These are phyloP conservation scores for Naganishia antarctica DNA, from an alignment of 768 basidiomycete species.

Conservation along the genomic window DNA sequence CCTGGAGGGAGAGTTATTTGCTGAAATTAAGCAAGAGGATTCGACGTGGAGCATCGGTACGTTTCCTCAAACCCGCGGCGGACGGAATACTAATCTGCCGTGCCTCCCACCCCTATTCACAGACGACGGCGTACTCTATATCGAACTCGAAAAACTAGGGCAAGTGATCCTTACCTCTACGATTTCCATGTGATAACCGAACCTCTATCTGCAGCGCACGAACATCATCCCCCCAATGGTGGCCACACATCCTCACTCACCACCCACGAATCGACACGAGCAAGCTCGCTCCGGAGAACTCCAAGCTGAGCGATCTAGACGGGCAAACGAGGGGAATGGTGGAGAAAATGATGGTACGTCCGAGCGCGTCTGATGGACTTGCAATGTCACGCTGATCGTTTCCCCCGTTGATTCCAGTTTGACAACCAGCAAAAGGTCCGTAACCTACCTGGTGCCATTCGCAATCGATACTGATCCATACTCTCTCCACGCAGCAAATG, in stretches of 20 bases:
- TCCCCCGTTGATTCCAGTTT: conserved; percentile 38
- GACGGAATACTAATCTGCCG: background rate
- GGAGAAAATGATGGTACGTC: conserved; percentile 98
- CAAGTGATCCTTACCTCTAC: conserved; percentile 32
- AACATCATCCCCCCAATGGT: conserved; percentile 79
- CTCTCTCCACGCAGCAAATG: conserved; percentile 64
- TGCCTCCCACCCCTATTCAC: background rate
- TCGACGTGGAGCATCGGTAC: conserved; percentile 92
- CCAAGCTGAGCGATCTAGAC: conserved; percentile 92
- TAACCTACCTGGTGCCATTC: conserved; percentile 14
- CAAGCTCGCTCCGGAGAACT: conserved; percentile 91
- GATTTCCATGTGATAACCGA: conserved; percentile 53
- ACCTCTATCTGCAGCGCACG: conserved; percentile 57
- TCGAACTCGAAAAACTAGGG: conserved; percentile 48
- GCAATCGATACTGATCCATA: background rate
- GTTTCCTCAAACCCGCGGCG: conserved; percentile 32
- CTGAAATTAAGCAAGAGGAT: conserved; percentile 90
- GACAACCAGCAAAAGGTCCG: conserved; percentile 52
- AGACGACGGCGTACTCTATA: conserved; percentile 43
- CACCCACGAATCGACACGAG: conserved; percentile 95
- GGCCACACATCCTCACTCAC: conserved; percentile 91
- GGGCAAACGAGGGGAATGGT: conserved; percentile 97
- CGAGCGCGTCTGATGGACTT: background rate
- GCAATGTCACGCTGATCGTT: background rate
- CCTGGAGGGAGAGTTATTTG: conserved; percentile 82